These are phyloP conservation scores for Sporisorium graminicola DNA, from an alignment of 1,284 basidiomycete genomes.

Conservation along the genomic window DNA sequence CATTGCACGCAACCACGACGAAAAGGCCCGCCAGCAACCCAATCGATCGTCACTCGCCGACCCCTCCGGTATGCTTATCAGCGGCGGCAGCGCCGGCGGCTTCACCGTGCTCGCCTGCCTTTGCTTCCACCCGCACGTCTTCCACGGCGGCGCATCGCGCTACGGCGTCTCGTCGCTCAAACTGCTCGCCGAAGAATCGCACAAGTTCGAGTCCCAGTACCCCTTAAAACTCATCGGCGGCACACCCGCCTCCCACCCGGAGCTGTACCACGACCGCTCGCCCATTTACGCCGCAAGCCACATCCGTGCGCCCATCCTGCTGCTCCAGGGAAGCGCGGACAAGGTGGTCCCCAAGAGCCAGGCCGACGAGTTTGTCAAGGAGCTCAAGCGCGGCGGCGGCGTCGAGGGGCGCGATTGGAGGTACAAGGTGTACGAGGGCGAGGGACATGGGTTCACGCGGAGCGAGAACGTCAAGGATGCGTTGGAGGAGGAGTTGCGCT, in stretches of 20 bases:
- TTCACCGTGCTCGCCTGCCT: conserved; percentile 75
- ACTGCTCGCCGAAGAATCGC: conserved; percentile 71
- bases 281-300: conserved; percentile 74
- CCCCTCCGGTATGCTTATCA: conserved; percentile 35
- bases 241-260: conserved; percentile 71
- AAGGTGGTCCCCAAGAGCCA: conserved; percentile 76
- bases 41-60: conserved; percentile 29
- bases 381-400: conserved; percentile 35
- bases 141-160: conserved; percentile 36
- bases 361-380: conserved; percentile 70
- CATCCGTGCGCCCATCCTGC: conserved; percentile 74
- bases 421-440: conserved; percentile 57
- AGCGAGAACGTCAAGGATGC: conserved; percentile 36
- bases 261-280: conserved; percentile 74
- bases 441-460: conserved; percentile 55
- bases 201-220: conserved; percentile 79
- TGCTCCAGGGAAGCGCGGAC: conserved; percentile 75
- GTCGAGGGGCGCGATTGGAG: conserved; percentile 20
- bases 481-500: conserved; percentile 31
- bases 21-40: background rate
- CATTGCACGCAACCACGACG: conserved; percentile 11
- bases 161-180: conserved; percentile 46
- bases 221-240: conserved; percentile 75
- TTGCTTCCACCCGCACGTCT: conserved; percentile 38
- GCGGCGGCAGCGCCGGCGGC: conserved; percentile 73